Conservation (phyloP, 192 early-diverging fungal genomes). For the Coemansia furcata region DNA sequence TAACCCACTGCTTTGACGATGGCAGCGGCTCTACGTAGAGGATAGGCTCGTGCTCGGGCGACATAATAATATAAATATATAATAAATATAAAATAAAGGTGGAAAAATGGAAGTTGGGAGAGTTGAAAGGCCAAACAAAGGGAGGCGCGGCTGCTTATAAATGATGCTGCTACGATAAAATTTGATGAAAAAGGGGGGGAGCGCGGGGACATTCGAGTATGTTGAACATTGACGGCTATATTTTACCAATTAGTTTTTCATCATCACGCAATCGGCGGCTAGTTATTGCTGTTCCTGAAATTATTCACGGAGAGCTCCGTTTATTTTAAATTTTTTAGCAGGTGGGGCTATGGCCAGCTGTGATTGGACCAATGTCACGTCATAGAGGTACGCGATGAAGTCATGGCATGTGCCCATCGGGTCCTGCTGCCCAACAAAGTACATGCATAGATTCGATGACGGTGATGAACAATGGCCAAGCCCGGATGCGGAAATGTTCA, state of each 20-base stretch:
- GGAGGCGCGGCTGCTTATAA: neutral
- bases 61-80: neutral
- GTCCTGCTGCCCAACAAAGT: neutral
- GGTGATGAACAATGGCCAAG: neutral
- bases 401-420: neutral
- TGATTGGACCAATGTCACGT: slow-evolving; percentile 5
- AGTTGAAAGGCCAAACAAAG: neutral
- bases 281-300: neutral
- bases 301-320: neutral
- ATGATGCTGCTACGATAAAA: neutral
- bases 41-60: slow-evolving; percentile 7
- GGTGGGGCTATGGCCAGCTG: neutral
- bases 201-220: neutral
- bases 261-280: slow-evolving; percentile 4
- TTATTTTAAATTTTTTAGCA: neutral
- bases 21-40: slow-evolving; percentile 44
- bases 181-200: neutral
- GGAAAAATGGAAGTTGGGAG: neutral
- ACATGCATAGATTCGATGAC: neutral
- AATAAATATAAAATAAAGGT: neutral
- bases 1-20: slow-evolving; percentile 39
- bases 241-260: neutral
- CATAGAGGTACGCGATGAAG: neutral
- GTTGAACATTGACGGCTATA: neutral
- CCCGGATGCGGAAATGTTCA: neutral